Evolutionary conservation across 768 basidiomycete genomes (phyloP).

Genomic region (Terana coerulea): DNA sequence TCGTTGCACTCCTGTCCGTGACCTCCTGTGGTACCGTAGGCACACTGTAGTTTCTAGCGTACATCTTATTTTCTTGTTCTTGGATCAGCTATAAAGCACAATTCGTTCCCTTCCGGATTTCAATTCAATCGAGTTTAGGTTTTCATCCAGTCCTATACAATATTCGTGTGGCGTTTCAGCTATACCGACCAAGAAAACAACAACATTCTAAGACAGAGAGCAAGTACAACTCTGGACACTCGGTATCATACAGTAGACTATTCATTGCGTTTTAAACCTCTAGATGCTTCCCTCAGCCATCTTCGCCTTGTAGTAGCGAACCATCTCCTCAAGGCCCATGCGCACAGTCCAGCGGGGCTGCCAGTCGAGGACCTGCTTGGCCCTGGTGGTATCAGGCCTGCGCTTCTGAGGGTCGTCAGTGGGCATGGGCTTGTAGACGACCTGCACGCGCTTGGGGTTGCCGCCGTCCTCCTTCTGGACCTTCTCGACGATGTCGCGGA

Average conservation of each 20-base stretch:
- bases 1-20: no score
- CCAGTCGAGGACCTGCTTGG: conserved; percentile 82
- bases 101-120: no score
- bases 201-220: no score
- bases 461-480: conserved; percentile 83
- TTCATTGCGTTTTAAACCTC: no score
- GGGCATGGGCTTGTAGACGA: conserved; percentile 79
- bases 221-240: no score
- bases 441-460: conserved; percentile 51
- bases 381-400: conserved; percentile 88
- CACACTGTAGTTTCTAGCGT: conserved; percentile 3
- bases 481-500: conserved; percentile 89
- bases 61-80: neutral
- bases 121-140: no score
- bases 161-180: no score
- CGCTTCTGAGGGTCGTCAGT: conserved; percentile 94
- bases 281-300: conserved; percentile 82
- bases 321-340: conserved; percentile 95
- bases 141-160: no score
- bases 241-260: no score
- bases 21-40: no score
- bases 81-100: no score
- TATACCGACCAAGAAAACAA: no score
- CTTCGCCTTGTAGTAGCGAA: conserved; percentile 87
- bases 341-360: conserved; percentile 90